A percentile compares a stretch with the other conserved stretches of the same genome.
These are phyloP conservation scores for Phytopythium oedochilum DNA, from an alignment of 352 stramenopile species.

Conservation along the genomic window DNA sequence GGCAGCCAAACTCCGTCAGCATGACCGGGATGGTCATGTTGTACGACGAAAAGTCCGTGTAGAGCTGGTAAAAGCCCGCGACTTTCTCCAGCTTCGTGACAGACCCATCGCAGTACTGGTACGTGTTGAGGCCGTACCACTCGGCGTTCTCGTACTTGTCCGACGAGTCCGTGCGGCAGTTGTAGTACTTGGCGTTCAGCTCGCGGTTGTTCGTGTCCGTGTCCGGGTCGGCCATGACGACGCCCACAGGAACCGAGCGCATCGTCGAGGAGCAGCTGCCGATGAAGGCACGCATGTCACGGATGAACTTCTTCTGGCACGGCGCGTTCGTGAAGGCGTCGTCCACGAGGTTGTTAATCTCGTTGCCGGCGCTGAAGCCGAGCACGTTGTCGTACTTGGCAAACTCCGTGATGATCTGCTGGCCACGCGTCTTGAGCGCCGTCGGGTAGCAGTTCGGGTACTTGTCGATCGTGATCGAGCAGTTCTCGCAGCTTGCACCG, in stretches of 20 bases:
- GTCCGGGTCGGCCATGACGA: constrained; percentile 57
- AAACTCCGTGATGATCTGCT: constrained; percentile 78
- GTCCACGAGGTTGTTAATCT: constrained; percentile 63
- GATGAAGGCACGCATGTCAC: constrained; percentile 78
- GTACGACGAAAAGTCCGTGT: constrained; percentile 42
- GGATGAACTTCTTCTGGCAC: constrained; percentile 89
- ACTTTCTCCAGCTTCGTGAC: constrained; percentile 27
- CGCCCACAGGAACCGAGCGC: constrained; percentile 75
- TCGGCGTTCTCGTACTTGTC: constrained; percentile 64
- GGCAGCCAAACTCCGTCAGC: constrained; percentile 80
- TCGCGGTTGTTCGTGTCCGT: constrained; percentile 33
- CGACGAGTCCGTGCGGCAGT: constrained; percentile 45
- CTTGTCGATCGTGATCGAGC: constrained; percentile 42
- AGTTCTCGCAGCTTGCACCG: constrained; percentile 41
- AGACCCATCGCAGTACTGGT: constrained; percentile 64
- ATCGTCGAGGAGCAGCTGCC: constrained; percentile 39
- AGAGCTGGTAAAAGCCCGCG: constrained; percentile 41
- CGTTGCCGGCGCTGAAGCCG: constrained; percentile 73
- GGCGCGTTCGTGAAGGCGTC: constrained; percentile 48
- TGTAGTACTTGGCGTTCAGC: constrained; percentile 67
- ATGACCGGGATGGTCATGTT: constrained; percentile 72
- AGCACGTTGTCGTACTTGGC: constrained; percentile 85
- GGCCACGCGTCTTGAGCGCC: constrained; percentile 57
- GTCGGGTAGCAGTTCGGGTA: constrained; percentile 54
- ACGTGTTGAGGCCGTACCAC: constrained; percentile 78